Base-by-base conservation (phyloP, 2,329 filamentous ascomycete species). In the Didymellaceae sp. region DNA sequence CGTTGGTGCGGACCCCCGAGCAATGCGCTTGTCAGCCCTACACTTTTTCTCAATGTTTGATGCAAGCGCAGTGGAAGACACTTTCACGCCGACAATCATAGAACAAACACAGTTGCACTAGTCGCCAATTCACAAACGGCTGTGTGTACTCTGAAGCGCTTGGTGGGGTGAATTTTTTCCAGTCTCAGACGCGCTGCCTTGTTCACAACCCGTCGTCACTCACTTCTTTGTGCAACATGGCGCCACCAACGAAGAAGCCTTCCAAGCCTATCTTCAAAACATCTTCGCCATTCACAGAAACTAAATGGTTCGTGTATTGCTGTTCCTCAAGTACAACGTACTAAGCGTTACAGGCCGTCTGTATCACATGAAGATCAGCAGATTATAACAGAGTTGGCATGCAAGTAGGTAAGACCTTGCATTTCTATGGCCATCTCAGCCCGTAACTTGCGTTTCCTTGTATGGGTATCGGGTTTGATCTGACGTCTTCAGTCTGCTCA, bases 311-410 rank as follows among this genome's bases (percentile, higher is more conserved):
- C 32, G 75, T 52, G 11, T 7, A n/a, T 6, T 32, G 25, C 20
- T 38, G 10, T 21, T 20, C 24, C 7, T 28, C 13, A 7, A 11
- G 28, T 31, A 13, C 4, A 28, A 39, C 24, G 39, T 52, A 35
- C 46, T 65, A 26, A 64, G 38, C 17, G 22, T 28, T 2, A 5
- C 39, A 90, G 87, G 86, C 87, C 87, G 6, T 70, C 78, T 32
- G 78, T 88, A 33, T 75, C 77, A 2, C 65, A 74, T 14, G 75
- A 83, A 39, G 78, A 88, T 43, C 85, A 89, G 68, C 80, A 86
- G 42, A 77, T 79, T 4, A 86, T 89, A 28, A 66, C 89, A 8
- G 85, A 89, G 55, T 75, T 90, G 39, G 76, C 89, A 5, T 88
- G 83, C 81, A 81, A 77, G 87, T 89, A 78, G 61, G 75, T 72